Conservation (phyloP, 75 land plant species). For the Chamaecyparis obtusa region DNA sequence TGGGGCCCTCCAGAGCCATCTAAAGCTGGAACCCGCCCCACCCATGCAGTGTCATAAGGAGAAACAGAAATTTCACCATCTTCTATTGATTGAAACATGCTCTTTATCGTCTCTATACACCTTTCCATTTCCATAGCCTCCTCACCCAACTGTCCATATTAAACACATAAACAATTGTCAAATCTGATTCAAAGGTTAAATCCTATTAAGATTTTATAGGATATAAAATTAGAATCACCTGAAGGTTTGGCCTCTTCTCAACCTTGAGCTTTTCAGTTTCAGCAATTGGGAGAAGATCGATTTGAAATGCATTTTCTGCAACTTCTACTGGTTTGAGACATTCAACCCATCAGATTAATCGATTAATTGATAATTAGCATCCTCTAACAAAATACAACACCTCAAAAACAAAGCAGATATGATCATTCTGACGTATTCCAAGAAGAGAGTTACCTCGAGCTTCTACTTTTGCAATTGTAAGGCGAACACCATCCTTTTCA, state of each 20-base stretch:
- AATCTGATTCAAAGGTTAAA: not conserved
- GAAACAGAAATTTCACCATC: conserved; percentile 67
- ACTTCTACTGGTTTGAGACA: not conserved
- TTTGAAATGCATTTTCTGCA: not conserved
- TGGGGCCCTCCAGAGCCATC: conserved; percentile 29
- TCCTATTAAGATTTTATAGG: not conserved
- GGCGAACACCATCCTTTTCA: not conserved
- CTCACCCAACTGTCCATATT: not conserved
- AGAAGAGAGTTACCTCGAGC: not conserved
- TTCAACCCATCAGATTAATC: not conserved
- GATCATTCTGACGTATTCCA: not conserved
- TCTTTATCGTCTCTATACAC: conserved; percentile 26
- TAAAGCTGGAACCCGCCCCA: conserved; percentile 46
- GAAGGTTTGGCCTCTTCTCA: not conserved
- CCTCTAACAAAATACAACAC: too few relatives aligned
- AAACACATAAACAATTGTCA: not conserved
- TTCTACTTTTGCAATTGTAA: not conserved
- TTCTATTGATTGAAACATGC: conserved; percentile 43
- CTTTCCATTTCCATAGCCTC: conserved; percentile 11
- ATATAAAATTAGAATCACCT: not conserved
- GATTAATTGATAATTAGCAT: too few relatives aligned
- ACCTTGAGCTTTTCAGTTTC: not conserved
- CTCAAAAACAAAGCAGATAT: not conserved
- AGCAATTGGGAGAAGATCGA: not conserved
- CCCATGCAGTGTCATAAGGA: conserved; percentile 85